Conservation (phyloP, 352 stramenopile species). For the Pythium coloratum region DNA sequence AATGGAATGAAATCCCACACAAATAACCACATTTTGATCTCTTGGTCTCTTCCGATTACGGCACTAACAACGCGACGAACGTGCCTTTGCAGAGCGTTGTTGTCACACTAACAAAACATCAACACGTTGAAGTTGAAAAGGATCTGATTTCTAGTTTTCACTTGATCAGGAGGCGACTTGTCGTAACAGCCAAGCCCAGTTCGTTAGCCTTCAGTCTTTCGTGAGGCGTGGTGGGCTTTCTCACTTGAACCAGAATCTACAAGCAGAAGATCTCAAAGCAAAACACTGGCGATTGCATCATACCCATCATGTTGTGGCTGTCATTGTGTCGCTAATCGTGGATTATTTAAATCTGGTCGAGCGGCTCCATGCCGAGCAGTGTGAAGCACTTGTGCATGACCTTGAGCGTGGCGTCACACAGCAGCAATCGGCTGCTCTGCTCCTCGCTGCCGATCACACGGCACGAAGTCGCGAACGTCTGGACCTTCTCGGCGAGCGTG, state of each 20-base stretch:
- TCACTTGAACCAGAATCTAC: background rate
- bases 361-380: constrained; percentile 91
- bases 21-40: too few relatives aligned
- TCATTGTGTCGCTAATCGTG: constrained; percentile 25
- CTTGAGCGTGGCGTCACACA: constrained; percentile 95
- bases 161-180: background rate
- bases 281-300: background rate
- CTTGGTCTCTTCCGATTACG: background rate
- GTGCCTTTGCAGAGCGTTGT: background rate
- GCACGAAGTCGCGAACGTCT: constrained; percentile 98
- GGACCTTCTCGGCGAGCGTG: constrained; percentile 95
- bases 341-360: constrained; percentile 92
- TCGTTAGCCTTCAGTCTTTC: background rate
- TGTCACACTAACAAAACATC: background rate
- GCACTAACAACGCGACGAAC: background rate
- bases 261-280: background rate
- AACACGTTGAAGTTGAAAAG: background rate
- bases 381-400: constrained; percentile 95
- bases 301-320: constrained; percentile 8
- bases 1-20: constrained; percentile 6
- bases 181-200: background rate
- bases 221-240: too few relatives aligned
- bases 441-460: constrained; percentile 94
- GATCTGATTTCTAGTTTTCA: constrained; percentile 3
- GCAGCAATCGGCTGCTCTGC: constrained; percentile 95